These are phyloP conservation scores for Aphanomyces astaci DNA, from an alignment of 352 stramenopile species.

Conservation along the genomic window DNA sequence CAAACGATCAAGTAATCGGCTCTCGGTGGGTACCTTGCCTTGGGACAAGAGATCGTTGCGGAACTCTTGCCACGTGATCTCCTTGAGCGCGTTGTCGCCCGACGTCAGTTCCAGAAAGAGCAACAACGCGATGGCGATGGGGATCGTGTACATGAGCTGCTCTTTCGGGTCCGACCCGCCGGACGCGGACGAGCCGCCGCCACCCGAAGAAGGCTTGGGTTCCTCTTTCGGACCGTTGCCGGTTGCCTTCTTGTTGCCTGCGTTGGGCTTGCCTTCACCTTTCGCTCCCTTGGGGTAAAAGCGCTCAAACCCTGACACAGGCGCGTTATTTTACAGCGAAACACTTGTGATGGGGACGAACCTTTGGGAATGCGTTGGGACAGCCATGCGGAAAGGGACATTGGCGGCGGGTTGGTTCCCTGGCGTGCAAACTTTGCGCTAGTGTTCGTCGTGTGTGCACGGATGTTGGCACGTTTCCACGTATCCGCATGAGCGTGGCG, in stretches of 20 bases:
- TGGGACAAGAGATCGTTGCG: slow-evolving; percentile 76
- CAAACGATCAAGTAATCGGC: too few relatives aligned
- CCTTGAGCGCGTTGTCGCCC: slow-evolving; percentile 77
- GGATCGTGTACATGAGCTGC: slow-evolving; percentile 64
- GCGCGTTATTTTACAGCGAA: neutral
- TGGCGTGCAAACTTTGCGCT: slow-evolving; percentile 29
- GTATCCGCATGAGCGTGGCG: neutral
- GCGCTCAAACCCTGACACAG: slow-evolving; percentile 58
- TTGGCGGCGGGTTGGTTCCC: slow-evolving; percentile 30
- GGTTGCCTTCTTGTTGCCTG: slow-evolving; percentile 30
- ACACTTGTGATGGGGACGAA: too few relatives aligned
- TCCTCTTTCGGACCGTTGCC: slow-evolving; percentile 39
- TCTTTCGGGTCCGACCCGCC: slow-evolving; percentile 37
- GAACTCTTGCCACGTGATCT: slow-evolving; percentile 90
- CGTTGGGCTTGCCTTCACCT: slow-evolving; percentile 24
- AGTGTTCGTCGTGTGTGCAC: slow-evolving; percentile 13
- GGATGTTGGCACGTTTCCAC: slow-evolving; percentile 20
- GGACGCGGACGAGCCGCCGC: slow-evolving; percentile 30
- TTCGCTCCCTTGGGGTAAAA: slow-evolving; percentile 74
- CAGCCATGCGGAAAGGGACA: slow-evolving; percentile 65
- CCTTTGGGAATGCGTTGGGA: slow-evolving; percentile 71
- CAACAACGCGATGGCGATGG: slow-evolving; percentile 57
- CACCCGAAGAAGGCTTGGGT: slow-evolving; percentile 35
- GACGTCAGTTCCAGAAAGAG: slow-evolving; percentile 65
- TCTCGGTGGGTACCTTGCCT: slow-evolving; percentile 34